Evolutionary conservation across 2,329 filamentous ascomycete genomes (phyloP).

Genomic region (Penicillium sp.): DNA sequence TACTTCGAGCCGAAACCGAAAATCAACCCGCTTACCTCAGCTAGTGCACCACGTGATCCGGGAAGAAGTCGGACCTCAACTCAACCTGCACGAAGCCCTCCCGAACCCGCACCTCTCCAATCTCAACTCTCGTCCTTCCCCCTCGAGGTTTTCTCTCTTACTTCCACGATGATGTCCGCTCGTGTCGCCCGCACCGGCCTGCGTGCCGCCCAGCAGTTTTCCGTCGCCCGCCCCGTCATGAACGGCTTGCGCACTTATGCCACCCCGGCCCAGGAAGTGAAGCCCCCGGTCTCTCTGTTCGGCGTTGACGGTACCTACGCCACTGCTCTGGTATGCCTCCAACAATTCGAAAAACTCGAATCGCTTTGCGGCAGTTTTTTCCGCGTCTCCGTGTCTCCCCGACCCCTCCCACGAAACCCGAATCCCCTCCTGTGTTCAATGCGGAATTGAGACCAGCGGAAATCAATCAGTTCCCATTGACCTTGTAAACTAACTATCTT

Average conservation of each 20-base stretch:
- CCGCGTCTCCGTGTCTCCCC: slow-evolving; percentile 9
- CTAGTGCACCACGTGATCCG: slow-evolving; percentile 17
- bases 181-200: slow-evolving; percentile 53
- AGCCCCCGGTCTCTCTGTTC: slow-evolving; percentile 85
- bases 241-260: slow-evolving; percentile 67
- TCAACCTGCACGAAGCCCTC: slow-evolving; percentile 23
- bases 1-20: too few relatives aligned
- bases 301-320: slow-evolving; percentile 98
- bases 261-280: slow-evolving; percentile 59
- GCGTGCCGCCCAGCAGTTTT: slow-evolving; percentile 47
- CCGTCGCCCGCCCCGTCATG: slow-evolving; percentile 37
- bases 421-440: slow-evolving; percentile 13
- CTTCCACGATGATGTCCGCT: slow-evolving; percentile 50
- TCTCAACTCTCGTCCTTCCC: slow-evolving; percentile 19
- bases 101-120: slow-evolving; percentile 22
- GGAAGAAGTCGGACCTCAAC: slow-evolving; percentile 26
- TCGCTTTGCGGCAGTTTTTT: slow-evolving; percentile 5
- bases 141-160: slow-evolving; percentile 21
- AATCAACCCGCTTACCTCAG: slow-evolving; percentile 10
- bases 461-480: background rate
- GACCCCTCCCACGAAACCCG: slow-evolving; percentile 14
- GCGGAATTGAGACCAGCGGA: slow-evolving; percentile 1
- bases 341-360: slow-evolving; percentile 4
- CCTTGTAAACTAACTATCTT: background rate
- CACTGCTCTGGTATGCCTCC: slow-evolving; percentile 79